Evolutionary conservation across 2,329 filamentous ascomycete species (phyloP), one percentile per base, ranked within the genome.

Genomic region (Stromatinia cepivora): DNA sequence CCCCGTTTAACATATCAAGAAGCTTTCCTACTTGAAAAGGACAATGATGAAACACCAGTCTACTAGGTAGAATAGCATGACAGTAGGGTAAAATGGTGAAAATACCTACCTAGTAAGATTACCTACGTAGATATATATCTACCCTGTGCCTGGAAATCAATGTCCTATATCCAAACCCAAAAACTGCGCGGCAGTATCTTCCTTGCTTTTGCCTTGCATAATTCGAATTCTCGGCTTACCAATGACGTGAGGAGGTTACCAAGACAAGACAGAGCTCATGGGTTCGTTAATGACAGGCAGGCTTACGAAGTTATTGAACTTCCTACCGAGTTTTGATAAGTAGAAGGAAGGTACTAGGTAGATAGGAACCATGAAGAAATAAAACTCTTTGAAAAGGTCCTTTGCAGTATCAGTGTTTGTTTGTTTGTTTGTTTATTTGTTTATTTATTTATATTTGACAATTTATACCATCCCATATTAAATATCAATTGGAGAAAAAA

Each of bases 181-280:
- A 25, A 25, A 59, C n/a, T 45, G n/a, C n/a, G n/a, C 2, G 36
- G 22, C 22, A n/a, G 9, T 42, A 36, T 20, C 36, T 28, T 42
- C 36, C 45, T 62, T 50, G 25, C 20, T 45, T 50, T 62, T 50
- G 25, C 20, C 59, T 50, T 62, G 45, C 59, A 62, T 36, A 50
- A 36, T n/a, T 50, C 31, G 45, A 22, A 20, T 62, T 50, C 59
- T 50, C 42, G 45, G 20, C 22, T 36, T 36, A 25, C 28, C 22
- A 36, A 62, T 62, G 59, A 63, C 59, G 59, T 50, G 45, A 50
- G 45, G 36, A 28, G 36, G 2, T 36, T 50, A 11, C 4, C 28
- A 11, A 10, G 13, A 9, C 13, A 42, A 42, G 39, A 13, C 39
- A 45, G 39, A 58, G 56, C 22, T 39, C 54, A 13, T 42, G 56